Evolutionary conservation across 2,329 filamentous ascomycete species (phyloP).

Genomic region (Colletotrichum musicola): DNA sequence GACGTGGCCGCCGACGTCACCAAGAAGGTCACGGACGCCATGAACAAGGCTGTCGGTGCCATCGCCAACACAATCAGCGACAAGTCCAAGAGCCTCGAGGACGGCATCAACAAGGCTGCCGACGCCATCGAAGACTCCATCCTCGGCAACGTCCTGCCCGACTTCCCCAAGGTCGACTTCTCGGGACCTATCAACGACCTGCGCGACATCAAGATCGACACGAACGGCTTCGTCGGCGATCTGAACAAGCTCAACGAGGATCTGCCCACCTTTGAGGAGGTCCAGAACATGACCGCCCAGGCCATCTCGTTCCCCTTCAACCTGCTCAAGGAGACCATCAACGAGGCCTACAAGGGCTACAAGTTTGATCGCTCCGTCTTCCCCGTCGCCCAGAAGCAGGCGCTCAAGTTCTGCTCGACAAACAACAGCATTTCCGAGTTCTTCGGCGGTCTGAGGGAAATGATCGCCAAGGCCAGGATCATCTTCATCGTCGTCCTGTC

Average conservation of each 20-base stretch:
- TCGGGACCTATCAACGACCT: constrained; percentile 74
- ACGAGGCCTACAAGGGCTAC: constrained; percentile 78
- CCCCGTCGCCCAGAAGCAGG: constrained; percentile 85
- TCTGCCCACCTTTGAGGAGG: constrained; percentile 85
- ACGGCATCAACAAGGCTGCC: constrained; percentile 64
- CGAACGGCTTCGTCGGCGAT: constrained; percentile 75
- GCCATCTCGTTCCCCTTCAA: constrained; percentile 86
- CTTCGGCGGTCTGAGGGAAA: constrained; percentile 78
- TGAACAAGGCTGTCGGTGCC: constrained; percentile 63
- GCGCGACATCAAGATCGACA: constrained; percentile 75
- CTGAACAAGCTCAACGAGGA: constrained; percentile 80
- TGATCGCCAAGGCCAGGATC: constrained; percentile 77
- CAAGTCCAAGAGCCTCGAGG: constrained; percentile 62
- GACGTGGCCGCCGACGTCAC: constrained; percentile 71
- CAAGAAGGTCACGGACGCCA: constrained; percentile 63
- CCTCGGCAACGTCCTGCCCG: constrained; percentile 61
- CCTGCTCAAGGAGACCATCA: constrained; percentile 79
- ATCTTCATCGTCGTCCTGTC: constrained; percentile 82
- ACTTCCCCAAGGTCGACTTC: constrained; percentile 72
- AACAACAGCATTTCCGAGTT: constrained; percentile 86
- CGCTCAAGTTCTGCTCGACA: constrained; percentile 88
- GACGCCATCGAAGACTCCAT: constrained; percentile 58
- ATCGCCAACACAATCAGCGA: constrained; percentile 72
- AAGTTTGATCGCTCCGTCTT: constrained; percentile 83
- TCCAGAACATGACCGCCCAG: constrained; percentile 83